Conservation (phyloP, 2,329 filamentous ascomycete genomes). For the Biscogniauxia sp. region DNA sequence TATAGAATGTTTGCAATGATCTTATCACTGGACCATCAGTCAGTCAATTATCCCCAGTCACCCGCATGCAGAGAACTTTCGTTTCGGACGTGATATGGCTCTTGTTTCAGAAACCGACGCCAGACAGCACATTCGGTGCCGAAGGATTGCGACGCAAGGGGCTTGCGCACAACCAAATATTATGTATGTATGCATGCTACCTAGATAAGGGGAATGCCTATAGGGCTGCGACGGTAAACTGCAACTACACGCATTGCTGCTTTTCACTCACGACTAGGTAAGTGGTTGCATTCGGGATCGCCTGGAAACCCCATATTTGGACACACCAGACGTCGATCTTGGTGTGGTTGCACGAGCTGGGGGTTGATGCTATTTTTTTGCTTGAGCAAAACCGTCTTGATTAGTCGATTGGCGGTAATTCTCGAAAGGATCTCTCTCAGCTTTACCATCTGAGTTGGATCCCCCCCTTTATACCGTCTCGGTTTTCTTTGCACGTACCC, state of each 20-base stretch:
- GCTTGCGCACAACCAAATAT: background rate
- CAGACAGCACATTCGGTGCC: background rate
- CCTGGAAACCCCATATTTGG: background rate
- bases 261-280: background rate
- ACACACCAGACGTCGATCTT: background rate
- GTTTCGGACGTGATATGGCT: background rate
- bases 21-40: background rate
- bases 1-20: too few species aligned
- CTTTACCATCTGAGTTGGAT: too few species aligned
- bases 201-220: background rate
- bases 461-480: too few species aligned
- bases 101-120: background rate
- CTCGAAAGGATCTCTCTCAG: background rate
- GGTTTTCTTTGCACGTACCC: too few species aligned
- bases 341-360: background rate
- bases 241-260: background rate
- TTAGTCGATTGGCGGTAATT: background rate
- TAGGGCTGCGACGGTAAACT: background rate
- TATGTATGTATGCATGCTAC: background rate
- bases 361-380: background rate
- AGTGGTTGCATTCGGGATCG: background rate
- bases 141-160: background rate
- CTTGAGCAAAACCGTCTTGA: background rate
- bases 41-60: background rate
- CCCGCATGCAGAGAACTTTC: background rate